Evolutionary conservation across 352 stramenopile genomes (phyloP).

Genomic region (Globisporangium nagaii): DNA sequence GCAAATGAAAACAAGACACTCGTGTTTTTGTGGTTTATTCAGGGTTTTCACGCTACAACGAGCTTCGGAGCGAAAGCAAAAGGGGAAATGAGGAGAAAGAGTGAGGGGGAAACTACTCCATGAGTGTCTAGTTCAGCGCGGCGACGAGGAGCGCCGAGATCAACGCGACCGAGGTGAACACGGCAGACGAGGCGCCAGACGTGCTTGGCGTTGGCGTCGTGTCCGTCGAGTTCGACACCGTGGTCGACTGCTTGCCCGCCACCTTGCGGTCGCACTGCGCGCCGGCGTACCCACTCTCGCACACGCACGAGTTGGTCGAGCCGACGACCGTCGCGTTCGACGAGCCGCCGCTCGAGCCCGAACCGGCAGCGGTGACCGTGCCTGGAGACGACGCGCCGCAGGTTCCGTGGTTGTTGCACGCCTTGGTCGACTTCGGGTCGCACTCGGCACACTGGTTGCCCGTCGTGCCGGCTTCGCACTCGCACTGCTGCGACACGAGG

Average conservation of each 20-base stretch:
- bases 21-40: neutral
- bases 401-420: conserved; percentile 55
- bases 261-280: conserved; percentile 57
- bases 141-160: conserved; percentile 23
- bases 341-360: conserved; percentile 13
- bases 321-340: conserved; percentile 18
- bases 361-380: conserved; percentile 16
- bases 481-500: conserved; percentile 52
- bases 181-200: conserved; percentile 17
- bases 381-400: conserved; percentile 26
- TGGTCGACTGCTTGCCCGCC: conserved; percentile 17
- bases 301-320: conserved; percentile 46
- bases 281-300: conserved; percentile 49
- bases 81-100: neutral
- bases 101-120: neutral
- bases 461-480: conserved; percentile 54
- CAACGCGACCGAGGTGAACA: conserved; percentile 18
- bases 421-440: conserved; percentile 40
- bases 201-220: conserved; percentile 7
- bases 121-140: conserved; percentile 35
- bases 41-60: neutral
- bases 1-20: neutral
- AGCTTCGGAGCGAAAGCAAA: neutral
- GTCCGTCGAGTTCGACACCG: conserved; percentile 13
- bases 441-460: conserved; percentile 70